These are phyloP conservation scores for Glebionis coronaria DNA, from an alignment of 129 eudicot genomes.

Conservation along the genomic window DNA sequence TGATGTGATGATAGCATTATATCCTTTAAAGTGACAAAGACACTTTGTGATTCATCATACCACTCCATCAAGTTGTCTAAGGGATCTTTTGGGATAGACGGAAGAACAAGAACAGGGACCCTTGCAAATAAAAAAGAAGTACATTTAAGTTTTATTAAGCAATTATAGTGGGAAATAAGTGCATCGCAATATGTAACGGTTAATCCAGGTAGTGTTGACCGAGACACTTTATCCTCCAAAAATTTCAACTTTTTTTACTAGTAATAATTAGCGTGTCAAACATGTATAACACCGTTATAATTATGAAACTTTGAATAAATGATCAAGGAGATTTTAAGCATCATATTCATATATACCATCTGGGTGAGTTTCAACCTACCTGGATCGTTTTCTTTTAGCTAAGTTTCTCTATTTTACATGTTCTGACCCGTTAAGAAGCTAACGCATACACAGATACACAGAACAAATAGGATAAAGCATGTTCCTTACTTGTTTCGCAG, in stretches of 20 bases:
- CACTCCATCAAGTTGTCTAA: slow-evolving; percentile 76
- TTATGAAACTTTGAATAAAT: background rate
- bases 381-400: background rate
- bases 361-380: background rate
- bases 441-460: slow-evolving; percentile 9
- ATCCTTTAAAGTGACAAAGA: slow-evolving; percentile 62
- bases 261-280: too few relatives aligned
- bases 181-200: background rate
- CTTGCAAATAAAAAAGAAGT: slow-evolving; percentile 35
- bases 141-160: slow-evolving; percentile 1
- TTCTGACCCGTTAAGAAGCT: background rate
- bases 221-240: background rate
- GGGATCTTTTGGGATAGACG: slow-evolving; percentile 73
- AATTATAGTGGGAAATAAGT: background rate
- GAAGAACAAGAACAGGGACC: slow-evolving; percentile 90
- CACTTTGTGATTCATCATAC: slow-evolving; percentile 63
- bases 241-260: background rate
- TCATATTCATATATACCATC: background rate
- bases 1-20: slow-evolving; percentile 54
- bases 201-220: background rate
- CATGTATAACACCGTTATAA: background rate
- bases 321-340: background rate
- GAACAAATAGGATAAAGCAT: slow-evolving; percentile 7
- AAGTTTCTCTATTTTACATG: background rate
- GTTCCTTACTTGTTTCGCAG: slow-evolving; percentile 56